Evolutionary conservation across 176 grass and related monocot species (phyloP).

Genomic region (Neostapfia colusana): DNA sequence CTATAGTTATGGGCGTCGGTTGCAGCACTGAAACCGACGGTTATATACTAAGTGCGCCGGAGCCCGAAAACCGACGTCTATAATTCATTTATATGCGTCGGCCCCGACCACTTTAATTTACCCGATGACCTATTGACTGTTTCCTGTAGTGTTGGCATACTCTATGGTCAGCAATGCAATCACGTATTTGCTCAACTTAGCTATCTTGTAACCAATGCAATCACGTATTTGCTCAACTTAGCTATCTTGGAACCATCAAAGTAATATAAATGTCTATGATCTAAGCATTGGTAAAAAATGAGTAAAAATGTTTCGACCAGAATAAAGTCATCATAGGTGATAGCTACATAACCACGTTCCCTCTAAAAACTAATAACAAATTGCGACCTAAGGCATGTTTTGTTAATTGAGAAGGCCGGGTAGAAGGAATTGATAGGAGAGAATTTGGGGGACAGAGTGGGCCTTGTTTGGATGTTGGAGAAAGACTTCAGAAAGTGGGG

Average conservation of each 20-base stretch:
- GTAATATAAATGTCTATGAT: slow-evolving; percentile 41
- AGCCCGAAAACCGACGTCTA: no score
- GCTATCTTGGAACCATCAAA: slow-evolving; percentile 54
- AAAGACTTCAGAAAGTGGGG: slow-evolving; percentile 54
- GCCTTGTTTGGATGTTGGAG: slow-evolving; percentile 65
- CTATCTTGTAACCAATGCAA: no score
- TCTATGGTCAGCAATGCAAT: slow-evolving; percentile 51
- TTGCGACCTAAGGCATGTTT: slow-evolving; percentile 32
- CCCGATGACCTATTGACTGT: no score
- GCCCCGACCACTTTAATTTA: no score
- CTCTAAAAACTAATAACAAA: slow-evolving; percentile 26
- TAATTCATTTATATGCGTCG: no score
- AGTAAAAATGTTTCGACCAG: slow-evolving; percentile 30
- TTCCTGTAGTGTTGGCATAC: slow-evolving; percentile 28
- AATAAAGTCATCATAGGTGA: slow-evolving; percentile 43
- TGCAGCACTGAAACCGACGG: no score
- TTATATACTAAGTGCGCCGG: no score
- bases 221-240: no score
- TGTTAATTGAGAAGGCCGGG: slow-evolving; percentile 51
- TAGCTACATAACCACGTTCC: slow-evolving; percentile 42
- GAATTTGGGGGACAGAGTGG: slow-evolving; percentile 56
- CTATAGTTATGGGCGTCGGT: no score
- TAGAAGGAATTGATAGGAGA: slow-evolving; percentile 36
- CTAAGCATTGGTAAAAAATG: slow-evolving; percentile 47
- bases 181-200: slow-evolving; percentile 51